Base-by-base conservation (phyloP, 2,329 filamentous ascomycete genomes). In the Microsporum canis region DNA sequence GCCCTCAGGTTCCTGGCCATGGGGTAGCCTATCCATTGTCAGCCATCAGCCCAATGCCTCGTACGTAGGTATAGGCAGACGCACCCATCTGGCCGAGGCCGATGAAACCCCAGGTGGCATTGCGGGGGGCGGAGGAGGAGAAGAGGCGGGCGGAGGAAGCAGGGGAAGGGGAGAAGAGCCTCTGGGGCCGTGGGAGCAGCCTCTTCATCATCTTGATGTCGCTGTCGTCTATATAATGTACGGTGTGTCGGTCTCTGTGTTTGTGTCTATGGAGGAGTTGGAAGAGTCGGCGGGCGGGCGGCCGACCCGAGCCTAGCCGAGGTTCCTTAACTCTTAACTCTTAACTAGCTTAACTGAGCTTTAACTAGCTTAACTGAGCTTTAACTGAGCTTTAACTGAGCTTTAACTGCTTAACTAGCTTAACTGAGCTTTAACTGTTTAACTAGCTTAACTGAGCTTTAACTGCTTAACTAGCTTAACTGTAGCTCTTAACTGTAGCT, bases 1-100 rank as follows among this genome's bases (percentile, higher is more conserved):
- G 82, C 78, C 66, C 85, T 80, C 3, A 89, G 77, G 67, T 88
- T 89, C 71, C 79, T 82, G 39, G 87, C 87, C 87, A 89, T 89
- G 56, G 84, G 82, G 66, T 84, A 88, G 56, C 87, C 86, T 87
- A 63, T 23, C 58, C 14, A 33, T n/a, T n/a, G 33, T 53, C 8
- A 57, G 23, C 33, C 33, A 36, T n/a, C 31, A 36, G 43, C 57
- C 58, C 39, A 56, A 7, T 14, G 29, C n/a, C 7, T n/a, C n/a
- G 29, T 29, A 33, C 14, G 1, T 14, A 34, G 1, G 43, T 14
- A 53, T 45, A 56, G 60, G 53, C n/a, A 31, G 34, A 73, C 76
- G 49, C 75, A 83, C 81, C 82, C 82, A 84, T 84, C 70, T 82
- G 80, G 12, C 82, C 82, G 51, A 84, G 71, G 12, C 82, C 82